These are phyloP conservation scores for Rhizopus arrhizus DNA, from an alignment of 371 early-diverging fungal genomes.

Conservation along the genomic window DNA sequence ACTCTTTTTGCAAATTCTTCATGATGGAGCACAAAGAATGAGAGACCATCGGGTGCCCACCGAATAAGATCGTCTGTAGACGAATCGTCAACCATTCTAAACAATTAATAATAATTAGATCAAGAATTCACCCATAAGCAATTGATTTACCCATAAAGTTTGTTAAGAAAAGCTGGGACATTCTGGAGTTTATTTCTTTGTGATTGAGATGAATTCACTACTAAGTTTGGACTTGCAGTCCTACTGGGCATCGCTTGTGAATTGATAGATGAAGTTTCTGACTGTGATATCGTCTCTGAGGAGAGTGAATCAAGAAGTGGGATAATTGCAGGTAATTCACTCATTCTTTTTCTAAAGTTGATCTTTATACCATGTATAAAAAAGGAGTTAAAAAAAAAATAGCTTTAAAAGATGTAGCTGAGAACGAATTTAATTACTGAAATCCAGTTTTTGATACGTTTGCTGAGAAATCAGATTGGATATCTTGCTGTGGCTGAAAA, in stretches of 20 bases:
- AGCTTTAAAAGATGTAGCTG: too few relatives aligned
- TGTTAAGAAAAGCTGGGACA: constrained; percentile 87
- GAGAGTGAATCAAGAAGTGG: background rate
- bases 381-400: background rate
- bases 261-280: background rate
- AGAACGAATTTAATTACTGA: too few relatives aligned
- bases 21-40: constrained; percentile 70
- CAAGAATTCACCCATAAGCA: background rate
- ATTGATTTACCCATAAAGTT: constrained; percentile 73
- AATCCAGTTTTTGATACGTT: too few relatives aligned
- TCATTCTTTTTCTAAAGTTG: background rate
- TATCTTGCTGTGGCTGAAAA: too few relatives aligned
- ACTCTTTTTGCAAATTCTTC: constrained; percentile 86
- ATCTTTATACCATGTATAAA: background rate
- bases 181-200: constrained; percentile 53
- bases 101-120: background rate
- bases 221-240: constrained; percentile 18
- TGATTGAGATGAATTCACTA: constrained; percentile 28
- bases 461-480: too few relatives aligned
- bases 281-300: background rate
- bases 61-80: constrained; percentile 69
- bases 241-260: too few relatives aligned
- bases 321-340: background rate
- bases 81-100: constrained; percentile 72
- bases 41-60: constrained; percentile 78